A percentile compares a stretch with the other conserved stretches of the same genome.
phyloP scores from a whole-genome alignment of 768 basidiomycete species.

The Lentinula guzmanii region DNA sequence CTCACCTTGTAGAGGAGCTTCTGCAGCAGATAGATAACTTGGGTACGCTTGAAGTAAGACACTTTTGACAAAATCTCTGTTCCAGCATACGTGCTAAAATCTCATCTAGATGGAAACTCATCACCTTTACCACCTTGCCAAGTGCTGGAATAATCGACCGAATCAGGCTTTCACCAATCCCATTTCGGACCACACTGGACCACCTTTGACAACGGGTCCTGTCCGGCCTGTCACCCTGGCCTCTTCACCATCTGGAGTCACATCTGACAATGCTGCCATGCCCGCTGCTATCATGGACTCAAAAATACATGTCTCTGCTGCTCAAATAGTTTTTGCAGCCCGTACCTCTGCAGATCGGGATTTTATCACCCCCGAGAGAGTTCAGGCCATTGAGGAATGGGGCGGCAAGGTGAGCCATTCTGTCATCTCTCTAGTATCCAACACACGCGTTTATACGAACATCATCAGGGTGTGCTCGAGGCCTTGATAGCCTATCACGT shows the following conservation, averaged over 20 bases:
- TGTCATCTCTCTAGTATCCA: conserved; percentile 6
- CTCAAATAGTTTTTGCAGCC: conserved; percentile 80
- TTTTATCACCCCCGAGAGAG: conserved; percentile 69
- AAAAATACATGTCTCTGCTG: conserved; percentile 68
- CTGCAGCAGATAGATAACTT: conserved; percentile 44
- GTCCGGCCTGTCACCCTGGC: conserved; percentile 31
- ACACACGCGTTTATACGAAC: conserved; percentile 3
- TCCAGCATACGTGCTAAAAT: not conserved
- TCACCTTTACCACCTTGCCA: conserved; percentile 74
- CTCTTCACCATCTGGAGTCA: conserved; percentile 14
- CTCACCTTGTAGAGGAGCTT: conserved; percentile 52
- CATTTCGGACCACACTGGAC: conserved; percentile 16
- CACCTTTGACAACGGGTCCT: conserved; percentile 41
- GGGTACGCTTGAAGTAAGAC: conserved; percentile 64
- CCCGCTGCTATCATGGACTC: conserved; percentile 20
- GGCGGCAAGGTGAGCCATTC: conserved; percentile 34
- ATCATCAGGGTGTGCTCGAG: conserved; percentile 45
- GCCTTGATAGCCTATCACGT: conserved; percentile 46
- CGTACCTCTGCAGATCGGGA: conserved; percentile 48
- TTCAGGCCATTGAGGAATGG: conserved; percentile 56
- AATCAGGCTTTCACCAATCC: conserved; percentile 8
- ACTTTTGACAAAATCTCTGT: not conserved
- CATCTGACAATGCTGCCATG: conserved; percentile 6
- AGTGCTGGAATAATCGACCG: conserved; percentile 49
- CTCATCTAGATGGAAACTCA: conserved; percentile 74